These are phyloP conservation scores for Globisporangium yorkense DNA, from an alignment of 352 stramenopile genomes.

Conservation along the genomic window DNA sequence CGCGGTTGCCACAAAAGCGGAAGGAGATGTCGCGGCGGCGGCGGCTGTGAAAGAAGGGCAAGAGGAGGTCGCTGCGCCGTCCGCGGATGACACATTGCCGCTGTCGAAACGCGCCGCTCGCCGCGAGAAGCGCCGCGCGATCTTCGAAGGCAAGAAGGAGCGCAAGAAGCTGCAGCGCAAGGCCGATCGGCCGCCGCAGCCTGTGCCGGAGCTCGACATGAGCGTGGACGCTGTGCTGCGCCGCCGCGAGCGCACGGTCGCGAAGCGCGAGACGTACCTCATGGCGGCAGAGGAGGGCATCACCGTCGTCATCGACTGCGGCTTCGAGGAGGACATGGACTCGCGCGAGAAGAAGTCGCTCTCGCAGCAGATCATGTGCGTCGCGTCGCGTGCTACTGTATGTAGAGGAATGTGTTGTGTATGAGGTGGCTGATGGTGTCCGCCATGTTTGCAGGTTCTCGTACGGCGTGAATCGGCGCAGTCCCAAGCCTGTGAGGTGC, in stretches of 20 bases:
- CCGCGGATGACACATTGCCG: background rate
- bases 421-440: background rate
- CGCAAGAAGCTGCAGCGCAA: conserved; percentile 79
- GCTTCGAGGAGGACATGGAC: conserved; percentile 92
- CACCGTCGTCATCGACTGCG: conserved; percentile 91
- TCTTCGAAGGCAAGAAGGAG: conserved; percentile 78
- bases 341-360: conserved; percentile 92
- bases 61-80: background rate
- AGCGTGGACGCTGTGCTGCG: conserved; percentile 64
- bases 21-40: no score
- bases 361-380: conserved; percentile 92
- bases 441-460: conserved; percentile 48
- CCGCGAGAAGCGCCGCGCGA: conserved; percentile 52
- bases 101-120: conserved; percentile 53
- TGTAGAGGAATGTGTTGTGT: background rate
- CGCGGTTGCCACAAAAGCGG: background rate
- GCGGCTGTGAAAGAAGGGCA: no score
- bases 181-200: conserved; percentile 24
- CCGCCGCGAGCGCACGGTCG: conserved; percentile 49
- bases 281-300: conserved; percentile 81
- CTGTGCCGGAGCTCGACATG: conserved; percentile 65
- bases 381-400: background rate
- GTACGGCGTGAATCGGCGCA: conserved; percentile 72
- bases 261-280: conserved; percentile 68
- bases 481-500: conserved; percentile 46